Base-by-base conservation (phyloP, 1,284 basidiomycete species). In the Microbotryomycetes sp. region DNA sequence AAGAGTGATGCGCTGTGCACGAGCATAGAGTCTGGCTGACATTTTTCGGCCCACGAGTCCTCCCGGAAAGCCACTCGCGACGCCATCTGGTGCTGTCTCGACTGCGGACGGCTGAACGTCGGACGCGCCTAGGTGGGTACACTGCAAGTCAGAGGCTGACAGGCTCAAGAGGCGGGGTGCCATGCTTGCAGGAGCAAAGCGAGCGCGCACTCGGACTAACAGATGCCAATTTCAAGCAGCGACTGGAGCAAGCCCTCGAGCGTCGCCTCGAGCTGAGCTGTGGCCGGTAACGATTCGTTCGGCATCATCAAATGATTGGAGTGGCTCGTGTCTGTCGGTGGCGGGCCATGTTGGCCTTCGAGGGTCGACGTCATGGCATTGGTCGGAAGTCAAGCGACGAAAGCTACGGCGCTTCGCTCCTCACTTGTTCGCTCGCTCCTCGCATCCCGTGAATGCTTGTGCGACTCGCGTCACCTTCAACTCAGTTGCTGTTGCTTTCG, bases 171-270 rank as follows among this genome's bases (percentile, higher is more conserved):
- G 21, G 4, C 13, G 4, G 6, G 29, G 26, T 54, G 26, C 54
- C 52, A 13, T 46, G 16, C 7, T 9, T 45, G 21, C 18, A 9
- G 31, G 18, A 5, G 31, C 52, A n/a, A 3, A 24, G 28, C 21
- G 45, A 24, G 18, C 30, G 29, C 16, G 21, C 49, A 13, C 18
- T 24, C n/a, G 1, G 7, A 45, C 63, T 50, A 18, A 67, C 69
- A 70, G 28, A 72, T 67, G 23, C 71, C 71, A 23, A 72, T 58
- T 51, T 71, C 71, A 45, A 72, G 64, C 27, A 72, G 57, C 5
- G 63, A 62, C 48, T 72, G 67, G 9, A 70, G 59, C 30, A 70
- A 48, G 21, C 61, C 60, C 29, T 68, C 66, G 47, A 72, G 62
- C 21, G 65, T 61, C 13, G 58, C 59, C 51, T 70, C 69, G 51